phyloP scores from a whole-genome alignment of 2,329 filamentous ascomycete genomes.

The Fusarium palustre region DNA sequence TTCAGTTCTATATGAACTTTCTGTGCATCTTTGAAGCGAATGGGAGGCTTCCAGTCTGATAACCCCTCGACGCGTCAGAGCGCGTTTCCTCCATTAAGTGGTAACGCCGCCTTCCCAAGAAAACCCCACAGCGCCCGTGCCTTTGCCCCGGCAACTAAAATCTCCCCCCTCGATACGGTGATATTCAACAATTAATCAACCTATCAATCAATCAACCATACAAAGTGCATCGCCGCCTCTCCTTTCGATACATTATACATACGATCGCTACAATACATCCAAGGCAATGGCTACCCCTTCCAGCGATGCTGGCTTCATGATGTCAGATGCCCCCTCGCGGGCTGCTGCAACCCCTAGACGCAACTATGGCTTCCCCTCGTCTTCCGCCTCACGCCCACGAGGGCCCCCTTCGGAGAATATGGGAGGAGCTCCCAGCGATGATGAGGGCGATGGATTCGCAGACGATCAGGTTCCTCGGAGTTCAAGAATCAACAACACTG shows the following conservation, averaged over 20 bases:
- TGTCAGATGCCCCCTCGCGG: constrained; percentile 66
- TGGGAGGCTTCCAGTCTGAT: not conserved
- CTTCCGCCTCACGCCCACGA: constrained; percentile 65
- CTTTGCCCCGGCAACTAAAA: constrained; percentile 42
- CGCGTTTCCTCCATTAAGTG: constrained; percentile 43
- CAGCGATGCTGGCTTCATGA: constrained; percentile 67
- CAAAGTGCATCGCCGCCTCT: constrained; percentile 3
- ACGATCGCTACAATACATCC: not conserved
- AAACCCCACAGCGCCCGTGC: constrained; percentile 32
- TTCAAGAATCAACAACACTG: constrained; percentile 60
- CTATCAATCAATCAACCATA: constrained; percentile 10
- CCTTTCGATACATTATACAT: constrained; percentile 1
- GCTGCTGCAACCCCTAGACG: constrained; percentile 58
- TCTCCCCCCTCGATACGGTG: constrained; percentile 34
- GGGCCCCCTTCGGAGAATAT: constrained; percentile 72
- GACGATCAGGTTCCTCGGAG: constrained; percentile 71
- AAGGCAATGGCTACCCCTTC: constrained; percentile 60
- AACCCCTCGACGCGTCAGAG: constrained; percentile 49
- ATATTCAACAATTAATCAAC: constrained; percentile 27
- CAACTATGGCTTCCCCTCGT: constrained; percentile 60
- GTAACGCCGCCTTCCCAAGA: not conserved
- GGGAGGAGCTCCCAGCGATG: constrained; percentile 70
- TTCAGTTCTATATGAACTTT: too few species aligned
- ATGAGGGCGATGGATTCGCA: constrained; percentile 71
- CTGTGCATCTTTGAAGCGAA: too few species aligned